Conservation (phyloP, 2,329 filamentous ascomycete species). For the Ciborinia camelliae region DNA sequence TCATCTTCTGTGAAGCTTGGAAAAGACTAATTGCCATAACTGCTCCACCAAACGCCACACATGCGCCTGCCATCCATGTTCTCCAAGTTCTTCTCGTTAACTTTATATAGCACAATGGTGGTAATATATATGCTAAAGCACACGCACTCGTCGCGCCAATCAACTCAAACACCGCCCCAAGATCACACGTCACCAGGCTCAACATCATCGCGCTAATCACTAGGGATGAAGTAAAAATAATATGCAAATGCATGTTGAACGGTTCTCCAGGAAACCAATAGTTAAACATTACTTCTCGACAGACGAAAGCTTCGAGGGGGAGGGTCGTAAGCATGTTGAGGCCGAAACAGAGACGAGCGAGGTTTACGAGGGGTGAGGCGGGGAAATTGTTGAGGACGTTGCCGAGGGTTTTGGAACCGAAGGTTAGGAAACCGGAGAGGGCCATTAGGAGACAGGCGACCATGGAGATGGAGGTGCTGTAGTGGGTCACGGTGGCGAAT, state of each 20-base stretch:
- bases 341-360: conserved; percentile 91
- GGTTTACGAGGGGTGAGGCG: conserved; percentile 81
- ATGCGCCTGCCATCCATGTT: conserved; percentile 66
- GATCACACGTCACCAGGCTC: conserved; percentile 83
- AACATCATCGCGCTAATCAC: conserved; percentile 76
- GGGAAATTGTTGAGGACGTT: conserved; percentile 99
- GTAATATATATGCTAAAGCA: conserved; percentile 90
- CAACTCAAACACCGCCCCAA: conserved; percentile 91
- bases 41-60: conserved; percentile 72
- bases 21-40: conserved; percentile 80
- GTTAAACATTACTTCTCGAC: conserved; percentile 91
- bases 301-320: conserved; percentile 95
- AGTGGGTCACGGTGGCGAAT: conserved; percentile 90
- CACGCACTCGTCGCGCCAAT: conserved; percentile 94
- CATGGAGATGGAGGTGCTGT: conserved; percentile 85
- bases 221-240: conserved; percentile 80
- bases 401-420: conserved; percentile 85
- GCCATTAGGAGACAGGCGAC: conserved; percentile 88
- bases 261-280: conserved; percentile 65
- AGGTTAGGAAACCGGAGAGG: conserved; percentile 84
- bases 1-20: conserved; percentile 68
- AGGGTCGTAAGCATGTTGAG: conserved; percentile 98
- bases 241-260: conserved; percentile 73
- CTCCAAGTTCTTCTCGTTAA: conserved; percentile 74
- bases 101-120: conserved; percentile 93